A percentile compares a stretch with the other conserved stretches of the same genome.
Conservation (phyloP, 345 rosid genomes). For the Arabis hirsuta region DNA sequence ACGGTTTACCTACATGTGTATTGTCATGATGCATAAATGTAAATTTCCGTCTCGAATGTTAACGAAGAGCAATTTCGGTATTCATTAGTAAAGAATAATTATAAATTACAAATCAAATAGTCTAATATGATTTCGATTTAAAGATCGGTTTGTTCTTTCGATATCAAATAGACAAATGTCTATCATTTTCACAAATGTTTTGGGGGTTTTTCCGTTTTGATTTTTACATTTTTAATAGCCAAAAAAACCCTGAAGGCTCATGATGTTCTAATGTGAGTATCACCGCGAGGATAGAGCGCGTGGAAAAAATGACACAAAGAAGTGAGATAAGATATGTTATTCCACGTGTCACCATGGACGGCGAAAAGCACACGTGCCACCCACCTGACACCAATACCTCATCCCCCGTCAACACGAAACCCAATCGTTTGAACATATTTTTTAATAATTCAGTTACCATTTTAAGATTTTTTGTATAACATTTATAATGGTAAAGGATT, state of each 20-base stretch:
- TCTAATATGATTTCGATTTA: too few species aligned
- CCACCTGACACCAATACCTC: conserved; percentile 33
- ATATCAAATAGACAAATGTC: too few species aligned
- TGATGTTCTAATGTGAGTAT: background rate
- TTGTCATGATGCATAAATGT: background rate
- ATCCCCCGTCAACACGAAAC: conserved; percentile 17
- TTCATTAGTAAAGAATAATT: too few species aligned
- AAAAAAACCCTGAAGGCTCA: too few species aligned
- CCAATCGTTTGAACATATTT: background rate
- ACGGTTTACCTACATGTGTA: too few species aligned
- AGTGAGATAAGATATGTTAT: background rate
- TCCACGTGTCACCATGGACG: conserved; percentile 22
- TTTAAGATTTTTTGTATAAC: background rate
- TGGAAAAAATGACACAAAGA: background rate
- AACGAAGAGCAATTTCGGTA: background rate
- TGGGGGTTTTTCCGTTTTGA: too few species aligned
- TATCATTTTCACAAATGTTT: too few species aligned
- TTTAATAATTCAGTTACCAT: background rate
- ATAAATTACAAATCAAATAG: too few species aligned
- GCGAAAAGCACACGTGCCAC: conserved; percentile 30
- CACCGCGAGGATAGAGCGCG: conserved; percentile 22
- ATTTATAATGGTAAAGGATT: background rate
- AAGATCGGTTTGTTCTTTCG: too few species aligned
- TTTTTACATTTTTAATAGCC: background rate
- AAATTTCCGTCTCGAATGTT: background rate